Conservation (phyloP, 495 filamentous ascomycete genomes). For the Podospora didyma region DNA sequence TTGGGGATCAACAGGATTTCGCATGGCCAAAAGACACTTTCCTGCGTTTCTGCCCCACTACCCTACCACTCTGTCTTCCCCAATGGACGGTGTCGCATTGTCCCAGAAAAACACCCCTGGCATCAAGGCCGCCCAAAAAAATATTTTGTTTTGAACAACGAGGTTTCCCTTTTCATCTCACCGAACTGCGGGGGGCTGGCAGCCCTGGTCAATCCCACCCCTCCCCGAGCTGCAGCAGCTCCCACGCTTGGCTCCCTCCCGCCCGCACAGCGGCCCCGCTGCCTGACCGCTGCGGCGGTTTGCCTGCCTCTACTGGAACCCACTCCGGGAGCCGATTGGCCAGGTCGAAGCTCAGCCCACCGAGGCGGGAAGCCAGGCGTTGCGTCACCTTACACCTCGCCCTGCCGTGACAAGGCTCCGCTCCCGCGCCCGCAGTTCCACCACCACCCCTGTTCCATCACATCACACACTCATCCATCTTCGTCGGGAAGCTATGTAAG, state of each 20-base stretch:
- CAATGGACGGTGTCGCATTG: neutral
- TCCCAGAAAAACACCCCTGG: neutral
- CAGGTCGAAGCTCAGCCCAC: neutral
- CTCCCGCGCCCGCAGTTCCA: neutral
- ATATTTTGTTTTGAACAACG: neutral
- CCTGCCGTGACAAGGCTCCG: neutral
- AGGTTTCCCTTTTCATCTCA: neutral
- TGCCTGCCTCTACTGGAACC: neutral
- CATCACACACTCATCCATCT: neutral
- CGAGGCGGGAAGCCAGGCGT: neutral
- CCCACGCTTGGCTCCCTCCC: neutral
- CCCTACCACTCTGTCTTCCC: neutral
- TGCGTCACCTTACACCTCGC: neutral
- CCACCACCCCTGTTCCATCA: neutral
- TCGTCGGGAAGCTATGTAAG: neutral
- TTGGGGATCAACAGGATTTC: neutral
- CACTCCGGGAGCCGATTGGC: neutral
- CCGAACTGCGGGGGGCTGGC: neutral
- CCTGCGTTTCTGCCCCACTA: conserved; percentile 7
- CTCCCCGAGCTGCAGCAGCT: neutral
- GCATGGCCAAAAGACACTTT: neutral
- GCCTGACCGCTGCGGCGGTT: neutral
- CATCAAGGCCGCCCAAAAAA: neutral
- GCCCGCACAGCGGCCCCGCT: neutral
- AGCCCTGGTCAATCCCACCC: neutral